Evolutionary conservation across 371 early-diverging fungal genomes (phyloP).

Genomic region (Capniomyces stellatus): DNA sequence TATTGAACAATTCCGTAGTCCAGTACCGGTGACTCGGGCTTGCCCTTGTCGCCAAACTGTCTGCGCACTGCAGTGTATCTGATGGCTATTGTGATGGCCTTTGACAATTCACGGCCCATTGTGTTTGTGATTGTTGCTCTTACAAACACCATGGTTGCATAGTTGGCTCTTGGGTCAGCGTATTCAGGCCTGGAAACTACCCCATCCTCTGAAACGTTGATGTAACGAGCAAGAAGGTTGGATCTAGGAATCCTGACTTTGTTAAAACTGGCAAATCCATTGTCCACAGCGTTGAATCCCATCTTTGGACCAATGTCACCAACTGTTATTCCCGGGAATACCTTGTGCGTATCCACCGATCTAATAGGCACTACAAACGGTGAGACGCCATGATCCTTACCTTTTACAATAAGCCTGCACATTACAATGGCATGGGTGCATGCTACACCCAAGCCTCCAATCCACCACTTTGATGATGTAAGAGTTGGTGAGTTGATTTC

Average conservation of each 20-base stretch:
- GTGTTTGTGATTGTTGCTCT: slow-evolving; percentile 43
- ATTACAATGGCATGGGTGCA: slow-evolving; percentile 71
- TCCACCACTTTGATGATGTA: slow-evolving; percentile 81
- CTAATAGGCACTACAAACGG: slow-evolving; percentile 77
- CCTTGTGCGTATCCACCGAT: slow-evolving; percentile 47
- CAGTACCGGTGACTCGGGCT: slow-evolving; percentile 45
- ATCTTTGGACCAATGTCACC: slow-evolving; percentile 85
- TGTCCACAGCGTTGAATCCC: slow-evolving; percentile 65
- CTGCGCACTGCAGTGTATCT: slow-evolving; percentile 51
- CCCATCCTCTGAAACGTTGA: slow-evolving; percentile 49
- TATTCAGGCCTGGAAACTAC: slow-evolving; percentile 44
- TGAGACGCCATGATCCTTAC: slow-evolving; percentile 64
- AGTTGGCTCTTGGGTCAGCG: slow-evolving; percentile 38
- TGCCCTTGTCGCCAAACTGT: slow-evolving; percentile 24
- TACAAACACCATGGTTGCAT: slow-evolving; percentile 60
- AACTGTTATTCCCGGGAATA: slow-evolving; percentile 64
- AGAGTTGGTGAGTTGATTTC: slow-evolving; percentile 68
- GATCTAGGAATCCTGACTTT: slow-evolving; percentile 58
- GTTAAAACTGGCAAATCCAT: slow-evolving; percentile 65
- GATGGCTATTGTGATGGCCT: slow-evolving; percentile 46
- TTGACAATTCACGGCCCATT: slow-evolving; percentile 23
- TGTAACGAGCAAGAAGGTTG: slow-evolving; percentile 60
- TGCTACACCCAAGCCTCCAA: slow-evolving; percentile 53
- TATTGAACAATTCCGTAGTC: slow-evolving; percentile 61
- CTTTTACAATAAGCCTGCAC: slow-evolving; percentile 67